Conservation (phyloP, 768 basidiomycete genomes). For the Agaricus blazei region DNA sequence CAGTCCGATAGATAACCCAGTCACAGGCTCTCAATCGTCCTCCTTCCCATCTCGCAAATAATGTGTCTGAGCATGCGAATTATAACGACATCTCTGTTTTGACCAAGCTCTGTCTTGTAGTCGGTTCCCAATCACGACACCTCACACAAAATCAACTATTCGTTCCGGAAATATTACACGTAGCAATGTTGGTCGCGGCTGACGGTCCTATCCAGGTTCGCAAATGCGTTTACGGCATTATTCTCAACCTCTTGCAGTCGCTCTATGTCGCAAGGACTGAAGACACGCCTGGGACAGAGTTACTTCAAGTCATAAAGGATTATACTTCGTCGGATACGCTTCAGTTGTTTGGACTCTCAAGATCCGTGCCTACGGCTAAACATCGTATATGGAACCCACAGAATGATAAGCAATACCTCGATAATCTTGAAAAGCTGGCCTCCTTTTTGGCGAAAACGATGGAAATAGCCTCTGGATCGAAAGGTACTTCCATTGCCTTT, state of each 20-base stretch:
- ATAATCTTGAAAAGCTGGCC: conserved; percentile 62
- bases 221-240: conserved; percentile 74
- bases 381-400: conserved; percentile 52
- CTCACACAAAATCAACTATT: conserved; percentile 68
- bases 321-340: conserved; percentile 53
- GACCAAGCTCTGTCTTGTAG: conserved; percentile 67
- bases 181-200: conserved; percentile 72
- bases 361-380: conserved; percentile 63
- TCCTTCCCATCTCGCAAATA: conserved; percentile 54
- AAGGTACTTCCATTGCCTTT: conserved; percentile 42
- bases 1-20: not conserved
- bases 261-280: conserved; percentile 58
- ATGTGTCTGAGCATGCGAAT: conserved; percentile 63
- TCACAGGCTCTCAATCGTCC: conserved; percentile 68
- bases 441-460: conserved; percentile 59
- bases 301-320: conserved; percentile 60
- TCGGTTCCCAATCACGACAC: conserved; percentile 63
- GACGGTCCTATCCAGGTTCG: conserved; percentile 72
- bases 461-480: conserved; percentile 58
- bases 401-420: conserved; percentile 53
- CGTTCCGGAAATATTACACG: conserved; percentile 78
- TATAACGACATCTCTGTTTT: conserved; percentile 83
- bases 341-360: conserved; percentile 67
- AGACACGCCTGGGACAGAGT: conserved; percentile 53
- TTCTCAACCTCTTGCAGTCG: conserved; percentile 79